phyloP scores from a whole-genome alignment of 768 basidiomycete genomes.

The Boletus subcaerulescens region DNA sequence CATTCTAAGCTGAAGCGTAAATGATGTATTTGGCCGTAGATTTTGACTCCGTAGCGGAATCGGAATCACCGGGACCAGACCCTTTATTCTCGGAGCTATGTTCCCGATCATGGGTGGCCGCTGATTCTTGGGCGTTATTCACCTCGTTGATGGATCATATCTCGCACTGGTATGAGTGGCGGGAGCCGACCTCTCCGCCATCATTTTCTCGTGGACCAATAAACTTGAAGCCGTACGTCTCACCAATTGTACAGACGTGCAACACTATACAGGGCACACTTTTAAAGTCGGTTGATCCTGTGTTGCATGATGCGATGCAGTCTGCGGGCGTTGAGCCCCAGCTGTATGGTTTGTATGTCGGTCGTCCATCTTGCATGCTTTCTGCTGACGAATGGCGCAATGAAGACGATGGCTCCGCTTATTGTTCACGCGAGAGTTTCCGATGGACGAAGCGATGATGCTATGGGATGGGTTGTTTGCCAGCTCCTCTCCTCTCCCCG shows the following conservation, averaged over 20 bases:
- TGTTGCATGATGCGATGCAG: constrained; percentile 72
- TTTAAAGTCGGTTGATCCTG: constrained; percentile 75
- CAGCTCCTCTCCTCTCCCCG: constrained; percentile 66
- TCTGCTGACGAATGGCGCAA: constrained; percentile 11
- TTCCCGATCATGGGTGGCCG: constrained; percentile 65
- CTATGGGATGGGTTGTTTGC: constrained; percentile 98
- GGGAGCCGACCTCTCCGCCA: constrained; percentile 36
- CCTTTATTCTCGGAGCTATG: constrained; percentile 56
- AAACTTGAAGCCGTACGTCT: constrained; percentile 61
- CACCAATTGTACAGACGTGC: constrained; percentile 85
- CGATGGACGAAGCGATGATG: constrained; percentile 72
- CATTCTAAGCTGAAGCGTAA: constrained; percentile 26
- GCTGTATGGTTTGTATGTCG: constrained; percentile 88
- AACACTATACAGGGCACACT: constrained; percentile 72
- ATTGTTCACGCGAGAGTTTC: constrained; percentile 91
- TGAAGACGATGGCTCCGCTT: constrained; percentile 88
- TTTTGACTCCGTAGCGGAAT: constrained; percentile 64
- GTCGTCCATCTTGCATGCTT: constrained; percentile 6
- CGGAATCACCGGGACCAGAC: constrained; percentile 31
- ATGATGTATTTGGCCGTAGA: constrained; percentile 44
- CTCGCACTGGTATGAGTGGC: constrained; percentile 80
- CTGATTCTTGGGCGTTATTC: constrained; percentile 89
- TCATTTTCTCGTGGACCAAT: constrained; percentile 38
- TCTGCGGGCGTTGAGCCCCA: constrained; percentile 89
- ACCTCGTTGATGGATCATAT: constrained; percentile 72